Percentiles rank a stretch among this genome's conserved stretches.
These are phyloP conservation scores for Fistulinella cinereoalba DNA, from an alignment of 1,284 basidiomycete species.

Conservation along the genomic window DNA sequence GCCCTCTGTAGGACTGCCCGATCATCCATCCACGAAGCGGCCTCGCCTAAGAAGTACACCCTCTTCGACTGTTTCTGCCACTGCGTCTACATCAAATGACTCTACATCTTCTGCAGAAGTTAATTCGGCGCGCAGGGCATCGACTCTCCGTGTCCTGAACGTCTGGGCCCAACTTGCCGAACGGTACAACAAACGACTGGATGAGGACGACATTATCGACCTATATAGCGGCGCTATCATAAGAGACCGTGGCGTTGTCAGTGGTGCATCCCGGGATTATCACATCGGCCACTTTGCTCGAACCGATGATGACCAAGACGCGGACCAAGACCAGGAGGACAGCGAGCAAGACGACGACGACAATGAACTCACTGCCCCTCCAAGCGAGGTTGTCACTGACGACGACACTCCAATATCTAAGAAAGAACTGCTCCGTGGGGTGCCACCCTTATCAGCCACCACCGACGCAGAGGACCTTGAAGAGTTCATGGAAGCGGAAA, in stretches of 20 bases:
- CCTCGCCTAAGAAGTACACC: constrained; percentile 34
- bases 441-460: constrained; percentile 48
- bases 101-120: constrained; percentile 37
- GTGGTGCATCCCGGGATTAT: constrained; percentile 39
- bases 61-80: constrained; percentile 27
- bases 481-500: constrained; percentile 66
- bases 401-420: constrained; percentile 33
- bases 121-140: constrained; percentile 53
- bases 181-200: constrained; percentile 59
- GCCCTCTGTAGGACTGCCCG: constrained; percentile 28
- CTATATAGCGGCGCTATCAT: constrained; percentile 55
- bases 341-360: constrained; percentile 34
- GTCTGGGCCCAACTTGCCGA: constrained; percentile 65
- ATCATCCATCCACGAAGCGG: constrained; percentile 40
- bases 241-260: constrained; percentile 65
- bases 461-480: constrained; percentile 56
- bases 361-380: constrained; percentile 21
- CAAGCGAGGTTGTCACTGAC: constrained; percentile 21
- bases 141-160: constrained; percentile 53
- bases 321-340: constrained; percentile 29
- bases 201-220: constrained; percentile 76
- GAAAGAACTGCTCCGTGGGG: constrained; percentile 28
- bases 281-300: constrained; percentile 48
- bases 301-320: constrained; percentile 39
- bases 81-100: constrained; percentile 29